Percentiles rank a stretch among this genome's conserved stretches.
These are phyloP conservation scores for Verticillium tricorpus DNA, from an alignment of 2,329 filamentous ascomycete species.

Conservation along the genomic window DNA sequence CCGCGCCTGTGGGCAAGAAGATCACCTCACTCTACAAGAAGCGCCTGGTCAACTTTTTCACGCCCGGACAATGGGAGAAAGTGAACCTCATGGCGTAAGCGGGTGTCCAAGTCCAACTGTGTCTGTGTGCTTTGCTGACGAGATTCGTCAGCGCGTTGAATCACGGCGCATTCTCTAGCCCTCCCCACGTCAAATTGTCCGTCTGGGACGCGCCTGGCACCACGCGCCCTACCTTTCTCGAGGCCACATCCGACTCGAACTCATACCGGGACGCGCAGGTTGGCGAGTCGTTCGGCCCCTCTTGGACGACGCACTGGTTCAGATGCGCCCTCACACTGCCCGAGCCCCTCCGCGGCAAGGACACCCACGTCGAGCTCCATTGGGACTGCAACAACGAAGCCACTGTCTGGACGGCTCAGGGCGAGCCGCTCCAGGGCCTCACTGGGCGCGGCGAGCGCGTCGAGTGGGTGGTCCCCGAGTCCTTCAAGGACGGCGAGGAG, in stretches of 20 bases:
- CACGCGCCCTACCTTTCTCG: constrained; percentile 11
- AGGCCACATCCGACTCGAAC: constrained; percentile 11
- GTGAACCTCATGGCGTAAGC: constrained; percentile 14
- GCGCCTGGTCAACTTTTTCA: constrained; percentile 14
- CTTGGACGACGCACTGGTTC: constrained; percentile 72
- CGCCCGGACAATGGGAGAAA: constrained; percentile 17
- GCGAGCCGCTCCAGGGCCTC: constrained; percentile 58
- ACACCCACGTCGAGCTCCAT: constrained; percentile 56
- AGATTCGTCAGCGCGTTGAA: constrained; percentile 9
- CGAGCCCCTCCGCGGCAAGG: constrained; percentile 46
- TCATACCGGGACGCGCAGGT: constrained; percentile 30
- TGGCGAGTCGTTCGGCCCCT: constrained; percentile 59
- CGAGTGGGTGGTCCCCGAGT: constrained; percentile 60
- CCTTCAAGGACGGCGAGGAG: constrained; percentile 54
- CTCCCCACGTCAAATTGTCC: constrained; percentile 10
- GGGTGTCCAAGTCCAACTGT: no score
- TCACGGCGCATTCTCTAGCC: constrained; percentile 8
- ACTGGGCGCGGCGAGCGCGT: constrained; percentile 59
- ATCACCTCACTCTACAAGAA: constrained; percentile 13
- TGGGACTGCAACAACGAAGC: constrained; percentile 69
- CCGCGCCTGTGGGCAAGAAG: constrained; percentile 7
- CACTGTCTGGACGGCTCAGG: constrained; percentile 59
- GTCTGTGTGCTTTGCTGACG: neutral
- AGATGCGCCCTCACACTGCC: constrained; percentile 56
- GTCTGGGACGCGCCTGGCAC: constrained; percentile 14